These are phyloP conservation scores for Yamadazyma phyllophila DNA, from an alignment of 805 yeast species.

Conservation along the genomic window DNA sequence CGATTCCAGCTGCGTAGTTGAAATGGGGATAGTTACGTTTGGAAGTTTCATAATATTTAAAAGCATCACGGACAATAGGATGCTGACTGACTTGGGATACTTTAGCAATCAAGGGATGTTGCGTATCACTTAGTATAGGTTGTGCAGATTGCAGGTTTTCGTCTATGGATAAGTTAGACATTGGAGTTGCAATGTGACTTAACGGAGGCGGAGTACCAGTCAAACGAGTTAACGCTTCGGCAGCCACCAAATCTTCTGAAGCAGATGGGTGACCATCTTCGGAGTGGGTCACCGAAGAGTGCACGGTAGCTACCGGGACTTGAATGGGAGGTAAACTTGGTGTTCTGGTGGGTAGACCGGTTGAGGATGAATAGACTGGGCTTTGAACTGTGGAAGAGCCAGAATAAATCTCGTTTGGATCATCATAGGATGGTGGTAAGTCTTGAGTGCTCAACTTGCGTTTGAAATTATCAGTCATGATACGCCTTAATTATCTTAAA, in stretches of 20 bases:
- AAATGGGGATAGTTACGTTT: constrained; percentile 48
- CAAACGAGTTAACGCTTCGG: constrained; percentile 41
- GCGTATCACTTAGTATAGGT: constrained; percentile 2
- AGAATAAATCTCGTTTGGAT: neutral
- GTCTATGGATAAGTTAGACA: constrained; percentile 9
- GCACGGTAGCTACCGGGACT: constrained; percentile 1
- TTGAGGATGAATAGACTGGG: neutral
- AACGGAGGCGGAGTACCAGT: constrained; percentile 19
- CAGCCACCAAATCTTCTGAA: constrained; percentile 20
- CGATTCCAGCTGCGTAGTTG: constrained; percentile 60
- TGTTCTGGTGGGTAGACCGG: neutral
- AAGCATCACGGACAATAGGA: constrained; percentile 48
- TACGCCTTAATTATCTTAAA: neutral
- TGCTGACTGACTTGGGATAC: constrained; percentile 38
- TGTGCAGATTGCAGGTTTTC: constrained; percentile 1
- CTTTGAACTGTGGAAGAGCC: neutral
- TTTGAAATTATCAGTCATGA: constrained; percentile 8
- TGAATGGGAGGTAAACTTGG: constrained; percentile 8
- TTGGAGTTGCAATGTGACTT: constrained; percentile 9
- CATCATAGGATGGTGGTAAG: constrained; percentile 11
- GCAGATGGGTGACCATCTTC: neutral
- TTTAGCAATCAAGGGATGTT: constrained; percentile 39
- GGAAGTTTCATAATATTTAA: constrained; percentile 45
- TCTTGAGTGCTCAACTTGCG: constrained; percentile 9
- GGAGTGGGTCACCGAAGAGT: neutral